phyloP scores from a whole-genome alignment of 257 asterid genomes.

The Solanum infundibuliforme region DNA sequence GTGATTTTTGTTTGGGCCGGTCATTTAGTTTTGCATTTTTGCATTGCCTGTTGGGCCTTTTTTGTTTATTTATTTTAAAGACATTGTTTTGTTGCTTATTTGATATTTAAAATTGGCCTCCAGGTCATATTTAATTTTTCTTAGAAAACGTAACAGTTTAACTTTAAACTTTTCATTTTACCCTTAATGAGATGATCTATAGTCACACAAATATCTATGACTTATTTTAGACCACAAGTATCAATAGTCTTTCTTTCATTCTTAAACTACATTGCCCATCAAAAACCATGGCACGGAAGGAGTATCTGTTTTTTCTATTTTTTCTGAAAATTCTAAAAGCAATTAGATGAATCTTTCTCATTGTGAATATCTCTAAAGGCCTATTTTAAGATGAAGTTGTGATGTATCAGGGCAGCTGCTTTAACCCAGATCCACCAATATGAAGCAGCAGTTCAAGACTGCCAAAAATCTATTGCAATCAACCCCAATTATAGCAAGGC shows the following conservation, averaged over 20 bases:
- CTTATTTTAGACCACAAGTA: background rate
- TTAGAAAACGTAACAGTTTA: background rate
- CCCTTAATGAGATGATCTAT: background rate
- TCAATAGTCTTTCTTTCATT: background rate
- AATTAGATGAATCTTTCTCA: background rate
- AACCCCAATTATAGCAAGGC: constrained; percentile 82
- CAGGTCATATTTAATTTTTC: background rate
- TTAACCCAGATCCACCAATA: constrained; percentile 51
- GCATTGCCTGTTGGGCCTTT: background rate
- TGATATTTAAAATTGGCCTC: background rate
- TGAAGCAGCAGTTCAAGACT: constrained; percentile 54
- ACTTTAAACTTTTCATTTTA: background rate
- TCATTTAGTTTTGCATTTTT: background rate
- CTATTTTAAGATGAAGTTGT: background rate
- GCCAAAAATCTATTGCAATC: constrained; percentile 56
- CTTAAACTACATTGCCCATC: background rate
- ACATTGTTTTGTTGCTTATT: background rate
- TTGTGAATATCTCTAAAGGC: background rate
- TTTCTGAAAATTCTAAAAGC: background rate
- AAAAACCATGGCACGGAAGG: background rate
- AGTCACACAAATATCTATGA: background rate
- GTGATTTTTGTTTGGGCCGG: background rate
- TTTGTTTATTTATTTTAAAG: background rate
- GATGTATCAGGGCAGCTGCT: constrained; percentile 77
- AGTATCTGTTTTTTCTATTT: background rate